phyloP scores from a whole-genome alignment of 179 eudicot species.

The Silene coronaria region DNA sequence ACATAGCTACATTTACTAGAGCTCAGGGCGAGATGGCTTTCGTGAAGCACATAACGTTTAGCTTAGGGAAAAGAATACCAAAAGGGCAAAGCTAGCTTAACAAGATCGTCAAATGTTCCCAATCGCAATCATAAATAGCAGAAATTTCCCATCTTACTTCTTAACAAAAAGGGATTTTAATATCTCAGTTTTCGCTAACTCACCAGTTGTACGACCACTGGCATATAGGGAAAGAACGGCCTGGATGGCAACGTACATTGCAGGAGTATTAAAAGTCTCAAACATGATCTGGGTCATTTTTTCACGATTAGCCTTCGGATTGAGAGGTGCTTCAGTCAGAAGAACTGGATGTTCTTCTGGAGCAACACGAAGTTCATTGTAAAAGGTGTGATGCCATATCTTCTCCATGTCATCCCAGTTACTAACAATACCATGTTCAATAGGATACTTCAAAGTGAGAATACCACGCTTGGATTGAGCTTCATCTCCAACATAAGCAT shows the following conservation, averaged over 20 bases:
- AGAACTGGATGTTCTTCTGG: constrained; percentile 47
- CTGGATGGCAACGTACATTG: constrained; percentile 48
- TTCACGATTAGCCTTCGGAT: constrained; percentile 50
- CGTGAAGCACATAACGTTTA: too few species aligned
- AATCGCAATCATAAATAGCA: not conserved
- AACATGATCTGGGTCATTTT: constrained; percentile 54
- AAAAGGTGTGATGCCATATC: constrained; percentile 51
- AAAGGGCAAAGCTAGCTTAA: too few species aligned
- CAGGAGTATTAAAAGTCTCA: constrained; percentile 46
- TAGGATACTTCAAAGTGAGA: constrained; percentile 37
- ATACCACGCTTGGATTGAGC: constrained; percentile 48
- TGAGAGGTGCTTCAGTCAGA: constrained; percentile 47
- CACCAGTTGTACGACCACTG: constrained; percentile 47
- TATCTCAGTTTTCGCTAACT: constrained; percentile 1
- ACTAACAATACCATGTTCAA: constrained; percentile 41
- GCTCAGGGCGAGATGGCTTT: too few species aligned
- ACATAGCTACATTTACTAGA: too few species aligned
- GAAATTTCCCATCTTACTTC: not conserved
- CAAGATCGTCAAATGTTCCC: too few species aligned
- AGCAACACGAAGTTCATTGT: constrained; percentile 50
- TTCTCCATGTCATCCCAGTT: constrained; percentile 48
- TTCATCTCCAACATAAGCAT: constrained; percentile 49
- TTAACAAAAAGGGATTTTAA: not conserved
- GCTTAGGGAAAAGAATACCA: too few species aligned
- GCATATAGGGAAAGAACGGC: constrained; percentile 47